These are phyloP conservation scores for Tolypocladium sp. DNA, from an alignment of 2,329 filamentous ascomycete species.

Conservation along the genomic window DNA sequence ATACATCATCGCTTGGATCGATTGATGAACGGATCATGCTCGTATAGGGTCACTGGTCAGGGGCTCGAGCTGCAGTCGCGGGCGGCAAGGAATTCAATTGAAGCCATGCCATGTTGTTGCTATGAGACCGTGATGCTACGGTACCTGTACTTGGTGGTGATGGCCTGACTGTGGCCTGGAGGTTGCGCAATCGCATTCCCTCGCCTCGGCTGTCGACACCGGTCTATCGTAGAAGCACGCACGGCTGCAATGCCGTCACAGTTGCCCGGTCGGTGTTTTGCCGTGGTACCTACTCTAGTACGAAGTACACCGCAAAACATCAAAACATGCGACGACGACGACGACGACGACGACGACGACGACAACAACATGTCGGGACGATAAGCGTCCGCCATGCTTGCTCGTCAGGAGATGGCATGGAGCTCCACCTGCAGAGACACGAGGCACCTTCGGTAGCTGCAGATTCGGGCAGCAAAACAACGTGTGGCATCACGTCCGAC, in stretches of 20 bases:
- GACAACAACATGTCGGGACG: neutral
- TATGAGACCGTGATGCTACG: neutral
- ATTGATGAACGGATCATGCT: neutral
- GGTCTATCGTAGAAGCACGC: neutral
- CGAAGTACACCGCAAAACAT: neutral
- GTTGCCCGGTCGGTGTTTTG: neutral
- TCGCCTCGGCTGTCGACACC: neutral
- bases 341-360: neutral
- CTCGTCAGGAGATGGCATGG: neutral
- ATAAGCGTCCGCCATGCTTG: neutral
- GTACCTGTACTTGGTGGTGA: neutral
- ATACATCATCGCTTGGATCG: neutral
- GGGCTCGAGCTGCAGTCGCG: neutral
- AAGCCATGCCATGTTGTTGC: neutral
- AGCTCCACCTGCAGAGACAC: neutral
- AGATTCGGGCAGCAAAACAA: neutral
- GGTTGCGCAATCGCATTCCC: neutral
- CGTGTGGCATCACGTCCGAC: neutral
- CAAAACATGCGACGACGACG: neutral
- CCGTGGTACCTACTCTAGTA: neutral
- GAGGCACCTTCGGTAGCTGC: neutral
- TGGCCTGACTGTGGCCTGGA: neutral
- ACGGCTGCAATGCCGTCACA: neutral
- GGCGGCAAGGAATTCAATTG: neutral
- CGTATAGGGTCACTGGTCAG: neutral